phyloP scores from a whole-genome alignment of 345 rosid genomes.

The Hirschfeldia incana region DNA sequence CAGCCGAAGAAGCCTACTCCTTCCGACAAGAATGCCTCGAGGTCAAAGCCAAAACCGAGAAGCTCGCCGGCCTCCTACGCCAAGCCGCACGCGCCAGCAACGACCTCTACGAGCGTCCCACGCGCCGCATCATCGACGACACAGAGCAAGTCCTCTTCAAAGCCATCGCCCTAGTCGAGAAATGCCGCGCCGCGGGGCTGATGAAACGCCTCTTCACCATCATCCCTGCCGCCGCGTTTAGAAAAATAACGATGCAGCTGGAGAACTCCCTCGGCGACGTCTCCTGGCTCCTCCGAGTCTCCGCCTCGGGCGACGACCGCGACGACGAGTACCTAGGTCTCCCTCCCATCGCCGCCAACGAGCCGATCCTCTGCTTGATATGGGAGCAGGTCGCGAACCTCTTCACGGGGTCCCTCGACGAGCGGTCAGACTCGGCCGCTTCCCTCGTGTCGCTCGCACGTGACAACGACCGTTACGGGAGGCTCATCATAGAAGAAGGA shows the following conservation, averaged over 20 bases:
- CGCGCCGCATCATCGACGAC: constrained; percentile 71
- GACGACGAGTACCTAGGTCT: constrained; percentile 74
- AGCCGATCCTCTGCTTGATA: constrained; percentile 76
- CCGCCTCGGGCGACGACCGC: constrained; percentile 54
- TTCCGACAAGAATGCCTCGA: constrained; percentile 76
- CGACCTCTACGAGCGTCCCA: constrained; percentile 73
- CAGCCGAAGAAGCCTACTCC: constrained; percentile 64
- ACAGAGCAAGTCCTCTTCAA: constrained; percentile 77
- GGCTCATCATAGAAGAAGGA: constrained; percentile 82
- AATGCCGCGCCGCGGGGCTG: constrained; percentile 68
- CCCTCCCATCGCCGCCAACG: constrained; percentile 88
- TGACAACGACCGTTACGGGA: constrained; percentile 73
- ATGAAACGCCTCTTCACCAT: constrained; percentile 75
- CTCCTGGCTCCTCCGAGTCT: constrained; percentile 74
- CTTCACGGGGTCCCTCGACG: constrained; percentile 59
- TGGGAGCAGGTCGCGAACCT: constrained; percentile 89
- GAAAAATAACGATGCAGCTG: constrained; percentile 61
- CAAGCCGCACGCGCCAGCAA: constrained; percentile 79
- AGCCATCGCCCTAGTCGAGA: constrained; percentile 56
- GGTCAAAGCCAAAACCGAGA: constrained; percentile 68
- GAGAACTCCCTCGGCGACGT: constrained; percentile 84
- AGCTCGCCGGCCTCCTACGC: constrained; percentile 66
- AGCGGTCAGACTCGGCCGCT: constrained; percentile 70
- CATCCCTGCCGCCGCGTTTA: constrained; percentile 76
- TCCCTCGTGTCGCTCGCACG: constrained; percentile 77